Evolutionary conservation across 352 stramenopile genomes (phyloP), one percentile per base, ranked within the genome.

Genomic region (Thraustochytrium striatum): DNA sequence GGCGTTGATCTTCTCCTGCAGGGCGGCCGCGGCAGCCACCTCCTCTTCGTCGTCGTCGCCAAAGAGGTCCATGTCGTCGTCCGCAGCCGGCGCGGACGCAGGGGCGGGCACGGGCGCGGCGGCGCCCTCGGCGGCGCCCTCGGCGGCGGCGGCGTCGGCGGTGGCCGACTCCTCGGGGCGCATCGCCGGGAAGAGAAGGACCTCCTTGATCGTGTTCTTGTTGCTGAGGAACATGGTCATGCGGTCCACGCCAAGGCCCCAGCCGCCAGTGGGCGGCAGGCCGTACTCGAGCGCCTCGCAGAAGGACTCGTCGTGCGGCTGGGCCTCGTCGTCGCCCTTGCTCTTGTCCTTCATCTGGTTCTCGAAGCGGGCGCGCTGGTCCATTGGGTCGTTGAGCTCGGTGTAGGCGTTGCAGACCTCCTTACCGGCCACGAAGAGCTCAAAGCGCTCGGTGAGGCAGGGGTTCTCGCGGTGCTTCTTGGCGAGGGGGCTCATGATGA

Each of bases 101-200:
- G n/a, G n/a, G 35, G 81, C 35, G 44, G 57, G 53, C 61, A 79
- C 81, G 19, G 61, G 28, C 19, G 61, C 65, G n/a, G n/a, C n/a
- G n/a, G n/a, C n/a, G n/a, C 53, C 59, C 59, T 70, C 55, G 55
- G 39, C 21, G 21, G 55, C 59, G n/a, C 21, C 39, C 5, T 47
- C 13, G 36, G 36, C 59, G 30, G 59, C n/a, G 21, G 55, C 59
- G n/a, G 36, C 39, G 13, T 47, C 13, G 36, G 36, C 59, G 30
- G 59, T 38, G 25, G 2, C 59, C 9, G 21, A 19, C 5, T 47
- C 59, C 30, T 96, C 88, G 19, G 96, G 95, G 85, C 99, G 99
- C 96, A 99, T 99, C 21, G 95, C 95, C 41, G 96, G 96, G 87
- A 99, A 99, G 61, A 99, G 86, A 69, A 99, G 91, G 33, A 99